Evolutionary conservation across 306 rosid species (phyloP).

Genomic region (Gynostemma pentaphyllum): DNA sequence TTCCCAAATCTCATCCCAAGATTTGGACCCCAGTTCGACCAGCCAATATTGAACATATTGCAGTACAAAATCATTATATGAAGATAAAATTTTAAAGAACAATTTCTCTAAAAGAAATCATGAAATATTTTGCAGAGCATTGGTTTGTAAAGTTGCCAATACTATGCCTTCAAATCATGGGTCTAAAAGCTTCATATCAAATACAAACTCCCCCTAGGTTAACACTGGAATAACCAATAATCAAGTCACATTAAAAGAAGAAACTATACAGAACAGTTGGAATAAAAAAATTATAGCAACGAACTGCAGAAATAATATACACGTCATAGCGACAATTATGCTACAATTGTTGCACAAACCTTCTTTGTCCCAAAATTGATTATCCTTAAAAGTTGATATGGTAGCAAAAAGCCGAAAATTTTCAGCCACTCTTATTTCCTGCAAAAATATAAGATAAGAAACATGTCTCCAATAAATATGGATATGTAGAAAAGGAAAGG

Average conservation of each 20-base stretch:
- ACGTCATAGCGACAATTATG: constrained; percentile 1
- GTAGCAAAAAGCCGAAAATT: constrained; percentile 75
- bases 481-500: neutral
- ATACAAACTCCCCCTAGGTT: too few relatives aligned
- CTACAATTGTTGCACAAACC: constrained; percentile 36
- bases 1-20: too few relatives aligned
- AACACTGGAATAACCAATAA: too few relatives aligned
- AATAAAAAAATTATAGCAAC: neutral
- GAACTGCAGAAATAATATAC: neutral
- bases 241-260: neutral
- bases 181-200: too few relatives aligned
- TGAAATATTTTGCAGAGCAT: too few relatives aligned
- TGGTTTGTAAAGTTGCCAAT: too few relatives aligned
- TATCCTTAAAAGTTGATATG: constrained; percentile 43
- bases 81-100: too few relatives aligned
- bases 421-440: constrained; percentile 76
- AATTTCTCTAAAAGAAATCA: too few relatives aligned
- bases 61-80: too few relatives aligned
- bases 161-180: too few relatives aligned
- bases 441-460: constrained; percentile 11
- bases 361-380: constrained; percentile 32
- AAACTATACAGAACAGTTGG: neutral
- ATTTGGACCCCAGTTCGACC: too few relatives aligned
- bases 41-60: too few relatives aligned
- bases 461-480: neutral